A percentile compares a stretch with the other conserved stretches of the same genome.
Evolutionary conservation across 2,329 filamentous ascomycete genomes (phyloP).

Genomic region (Raffaelea arxii): DNA sequence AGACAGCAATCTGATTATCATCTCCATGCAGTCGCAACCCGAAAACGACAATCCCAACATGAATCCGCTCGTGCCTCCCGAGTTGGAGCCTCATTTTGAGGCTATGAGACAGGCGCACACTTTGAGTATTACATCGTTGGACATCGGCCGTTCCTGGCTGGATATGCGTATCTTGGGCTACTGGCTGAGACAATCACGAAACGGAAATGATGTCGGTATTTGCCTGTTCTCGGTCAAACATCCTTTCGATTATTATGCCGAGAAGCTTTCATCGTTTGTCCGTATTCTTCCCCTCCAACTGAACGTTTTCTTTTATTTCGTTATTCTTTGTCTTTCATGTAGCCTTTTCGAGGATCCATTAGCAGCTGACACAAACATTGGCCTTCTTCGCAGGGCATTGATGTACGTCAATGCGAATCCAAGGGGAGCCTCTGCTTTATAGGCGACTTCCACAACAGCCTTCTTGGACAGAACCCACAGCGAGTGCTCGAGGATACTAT

Average conservation of each 20-base stretch:
- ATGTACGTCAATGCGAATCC: conserved; percentile 7
- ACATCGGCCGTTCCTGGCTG: conserved; percentile 9
- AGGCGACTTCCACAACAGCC: conserved; percentile 5
- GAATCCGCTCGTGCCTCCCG: neutral
- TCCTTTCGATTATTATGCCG: conserved; percentile 9
- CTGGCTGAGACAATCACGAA: conserved; percentile 7
- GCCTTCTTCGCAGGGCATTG: conserved; percentile 7
- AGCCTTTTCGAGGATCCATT: too few relatives aligned
- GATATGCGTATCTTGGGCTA: conserved; percentile 8
- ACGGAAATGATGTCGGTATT: conserved; percentile 7
- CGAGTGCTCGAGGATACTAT: too few relatives aligned
- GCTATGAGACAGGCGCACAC: conserved; percentile 1
- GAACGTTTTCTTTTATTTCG: neutral
- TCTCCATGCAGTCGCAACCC: neutral
- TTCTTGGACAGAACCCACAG: conserved; percentile 3
- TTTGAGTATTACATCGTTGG: conserved; percentile 4
- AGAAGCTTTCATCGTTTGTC: conserved; percentile 7
- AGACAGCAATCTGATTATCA: neutral
- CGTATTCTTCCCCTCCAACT: too few relatives aligned
- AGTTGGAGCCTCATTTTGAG: conserved; percentile 1
- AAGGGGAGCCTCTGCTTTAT: conserved; percentile 9
- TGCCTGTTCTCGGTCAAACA: conserved; percentile 10
- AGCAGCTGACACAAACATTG: too few relatives aligned
- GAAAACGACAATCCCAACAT: neutral
- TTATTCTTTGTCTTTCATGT: neutral